A percentile compares a stretch with the other conserved stretches of the same genome.
phyloP scores from a whole-genome alignment of 73 alveolate species.

The Paramecium caudatum region DNA sequence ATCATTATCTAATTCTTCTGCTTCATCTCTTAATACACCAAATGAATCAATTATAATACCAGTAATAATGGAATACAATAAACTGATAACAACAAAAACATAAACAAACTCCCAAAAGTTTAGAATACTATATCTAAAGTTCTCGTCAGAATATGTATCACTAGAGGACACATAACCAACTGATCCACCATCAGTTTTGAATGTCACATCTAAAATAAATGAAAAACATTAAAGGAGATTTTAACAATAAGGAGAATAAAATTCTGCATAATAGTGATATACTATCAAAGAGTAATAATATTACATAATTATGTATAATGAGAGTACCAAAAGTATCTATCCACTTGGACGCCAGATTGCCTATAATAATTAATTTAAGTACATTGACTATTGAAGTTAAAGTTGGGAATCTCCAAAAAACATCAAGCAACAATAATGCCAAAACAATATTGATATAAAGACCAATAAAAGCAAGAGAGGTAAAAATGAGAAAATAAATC shows the following conservation, averaged over 20 bases:
- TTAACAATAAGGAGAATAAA: constrained; percentile 76
- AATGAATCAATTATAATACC: constrained; percentile 97
- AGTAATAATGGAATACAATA: constrained; percentile 72
- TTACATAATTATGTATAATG: constrained; percentile 80
- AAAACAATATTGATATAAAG: constrained; percentile 79
- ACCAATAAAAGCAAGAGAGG: constrained; percentile 57
- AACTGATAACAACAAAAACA: constrained; percentile 71
- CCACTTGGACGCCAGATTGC: constrained; percentile 87
- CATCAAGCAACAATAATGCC: constrained; percentile 82
- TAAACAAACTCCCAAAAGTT: constrained; percentile 70
- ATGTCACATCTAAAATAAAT: constrained; percentile 84
- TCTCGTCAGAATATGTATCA: constrained; percentile 21
- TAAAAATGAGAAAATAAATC: constrained; percentile 54
- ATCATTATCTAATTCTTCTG: constrained; percentile 87
- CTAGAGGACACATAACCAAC: constrained; percentile 76
- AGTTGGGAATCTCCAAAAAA: constrained; percentile 83
- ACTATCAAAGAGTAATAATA: constrained; percentile 81
- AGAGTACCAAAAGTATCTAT: constrained; percentile 78
- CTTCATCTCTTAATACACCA: constrained; percentile 94
- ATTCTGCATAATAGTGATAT: constrained; percentile 51
- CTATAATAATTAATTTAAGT: constrained; percentile 36
- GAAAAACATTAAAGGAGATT: constrained; percentile 81
- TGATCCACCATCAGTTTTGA: constrained; percentile 89
- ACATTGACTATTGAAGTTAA: constrained; percentile 84
- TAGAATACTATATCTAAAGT: constrained; percentile 37